These are phyloP conservation scores for Laguncularia racemosa DNA, from an alignment of 345 rosid species.

Conservation along the genomic window DNA sequence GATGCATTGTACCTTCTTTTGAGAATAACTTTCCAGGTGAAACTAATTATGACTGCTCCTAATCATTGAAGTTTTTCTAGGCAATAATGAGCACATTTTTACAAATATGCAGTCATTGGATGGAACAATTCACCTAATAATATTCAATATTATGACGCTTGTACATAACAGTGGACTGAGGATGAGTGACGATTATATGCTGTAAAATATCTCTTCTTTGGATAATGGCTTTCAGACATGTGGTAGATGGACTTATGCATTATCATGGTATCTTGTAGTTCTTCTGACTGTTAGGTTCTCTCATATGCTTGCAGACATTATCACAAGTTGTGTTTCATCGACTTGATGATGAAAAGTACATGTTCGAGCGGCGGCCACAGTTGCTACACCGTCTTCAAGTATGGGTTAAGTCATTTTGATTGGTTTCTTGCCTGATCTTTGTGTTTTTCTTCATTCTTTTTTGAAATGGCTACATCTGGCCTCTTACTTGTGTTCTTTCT, in stretches of 20 bases:
- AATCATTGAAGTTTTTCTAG: no score
- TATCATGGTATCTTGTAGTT: neutral
- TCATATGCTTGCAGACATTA: conserved; percentile 39
- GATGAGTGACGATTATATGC: no score
- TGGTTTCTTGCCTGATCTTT: conserved; percentile 2
- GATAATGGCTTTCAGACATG: neutral
- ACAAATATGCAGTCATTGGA: no score
- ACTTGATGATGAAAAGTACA: conserved; percentile 80
- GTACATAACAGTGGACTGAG: no score
- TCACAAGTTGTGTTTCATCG: conserved; percentile 83
- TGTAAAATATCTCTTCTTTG: neutral
- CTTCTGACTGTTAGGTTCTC: neutral
- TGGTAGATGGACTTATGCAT: neutral
- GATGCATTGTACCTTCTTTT: neutral
- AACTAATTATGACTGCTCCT: no score
- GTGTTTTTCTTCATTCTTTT: neutral
- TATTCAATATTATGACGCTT: no score
- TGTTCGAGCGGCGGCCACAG: conserved; percentile 87
- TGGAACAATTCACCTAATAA: no score
- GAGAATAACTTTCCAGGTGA: neutral
- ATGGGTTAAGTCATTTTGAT: conserved; percentile 9
- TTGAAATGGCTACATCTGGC: neutral
- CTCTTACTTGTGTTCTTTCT: conserved; percentile 1
- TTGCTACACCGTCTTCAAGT: conserved; percentile 94
- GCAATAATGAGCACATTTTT: no score